Base-by-base conservation (phyloP, 78 protist species). In the Dictyostelium citrinum region DNA sequence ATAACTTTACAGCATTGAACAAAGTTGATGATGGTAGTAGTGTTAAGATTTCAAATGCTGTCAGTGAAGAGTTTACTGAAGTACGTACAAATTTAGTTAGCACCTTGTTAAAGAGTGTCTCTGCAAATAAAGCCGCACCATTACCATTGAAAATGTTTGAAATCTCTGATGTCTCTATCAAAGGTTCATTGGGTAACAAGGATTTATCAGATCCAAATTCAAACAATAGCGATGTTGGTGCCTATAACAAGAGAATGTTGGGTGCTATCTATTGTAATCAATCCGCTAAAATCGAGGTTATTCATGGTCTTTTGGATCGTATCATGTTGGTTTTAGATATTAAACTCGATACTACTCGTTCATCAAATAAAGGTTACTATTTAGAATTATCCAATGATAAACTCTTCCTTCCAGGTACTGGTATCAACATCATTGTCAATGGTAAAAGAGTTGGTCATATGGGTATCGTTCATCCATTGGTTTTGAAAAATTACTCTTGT, bases 141-240 rank as follows among this genome's bases (percentile, higher is more conserved):
- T 64, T 95, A 17, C 99, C 99, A 39, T n/a, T 98, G 17, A 58
- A 75, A 29, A 29, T 99, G 35, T 99, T 98, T 43, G 99, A 99
- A 82, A 37, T 98, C 58, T 27, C 96, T 1, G 99, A 99, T 83
- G 98, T 98, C 46, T 12, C 88, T 29, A 22, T 86, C 17, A 94
- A 96, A 61, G 90, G 83, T 12, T 97, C 97, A 17, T 84, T 97
- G 33, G 51, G 68, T 41, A 98, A 98, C 90, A 83, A 85, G 24
- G 74, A 84, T 60, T 31, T 91, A 14, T 27, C 90, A 2, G 91
- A 82, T 46, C 83, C 85, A 88, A 46, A 64, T 33, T 43, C 31
- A 33, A 84, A 72, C 33, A 84, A 91, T 45, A 76, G 81, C 60
- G 97, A 97, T 75, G 85, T 80, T 31, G 99, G 99, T 22, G 91